These are phyloP conservation scores for Fusarium buharicum DNA, from an alignment of 2,329 filamentous ascomycete species.

Conservation along the genomic window DNA sequence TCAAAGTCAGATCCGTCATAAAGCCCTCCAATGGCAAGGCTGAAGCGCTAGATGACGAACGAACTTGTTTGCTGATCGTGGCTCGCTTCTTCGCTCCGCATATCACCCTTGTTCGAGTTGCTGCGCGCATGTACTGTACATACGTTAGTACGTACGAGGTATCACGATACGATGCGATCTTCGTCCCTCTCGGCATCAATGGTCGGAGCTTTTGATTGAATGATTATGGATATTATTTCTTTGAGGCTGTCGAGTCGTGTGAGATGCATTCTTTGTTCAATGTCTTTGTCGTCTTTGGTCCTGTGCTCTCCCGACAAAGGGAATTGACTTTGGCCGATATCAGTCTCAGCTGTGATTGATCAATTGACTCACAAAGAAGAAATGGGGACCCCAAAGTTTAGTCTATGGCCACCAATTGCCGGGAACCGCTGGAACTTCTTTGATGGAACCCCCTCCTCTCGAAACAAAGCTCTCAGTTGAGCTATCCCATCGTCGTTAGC, in stretches of 20 bases:
- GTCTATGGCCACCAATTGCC: slow-evolving; percentile 36
- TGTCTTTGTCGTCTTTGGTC: slow-evolving; percentile 4
- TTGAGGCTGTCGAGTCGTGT: slow-evolving; percentile 12
- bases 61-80: slow-evolving; percentile 32
- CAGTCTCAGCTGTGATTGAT: slow-evolving; percentile 22
- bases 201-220: slow-evolving; percentile 18
- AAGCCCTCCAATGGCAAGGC: slow-evolving; percentile 25
- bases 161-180: slow-evolving; percentile 5
- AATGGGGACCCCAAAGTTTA: slow-evolving; percentile 18
- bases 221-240: slow-evolving; percentile 22
- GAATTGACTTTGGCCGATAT: slow-evolving; percentile 32
- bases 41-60: slow-evolving; percentile 22
- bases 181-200: slow-evolving; percentile 26
- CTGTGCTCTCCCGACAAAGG: slow-evolving; percentile 11
- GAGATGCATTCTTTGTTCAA: slow-evolving; percentile 17
- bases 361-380: slow-evolving; percentile 17
- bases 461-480: slow-evolving; percentile 40
- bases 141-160: background rate
- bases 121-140: background rate
- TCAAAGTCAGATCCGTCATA: slow-evolving; percentile 15
- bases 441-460: slow-evolving; percentile 39
- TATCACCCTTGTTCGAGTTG: slow-evolving; percentile 27
- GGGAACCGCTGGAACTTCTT: slow-evolving; percentile 18
- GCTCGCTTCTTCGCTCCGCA: slow-evolving; percentile 13
- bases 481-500: slow-evolving; percentile 23